Evolutionary conservation across 352 stramenopile species (phyloP).

Genomic region (Pythium biforme): DNA sequence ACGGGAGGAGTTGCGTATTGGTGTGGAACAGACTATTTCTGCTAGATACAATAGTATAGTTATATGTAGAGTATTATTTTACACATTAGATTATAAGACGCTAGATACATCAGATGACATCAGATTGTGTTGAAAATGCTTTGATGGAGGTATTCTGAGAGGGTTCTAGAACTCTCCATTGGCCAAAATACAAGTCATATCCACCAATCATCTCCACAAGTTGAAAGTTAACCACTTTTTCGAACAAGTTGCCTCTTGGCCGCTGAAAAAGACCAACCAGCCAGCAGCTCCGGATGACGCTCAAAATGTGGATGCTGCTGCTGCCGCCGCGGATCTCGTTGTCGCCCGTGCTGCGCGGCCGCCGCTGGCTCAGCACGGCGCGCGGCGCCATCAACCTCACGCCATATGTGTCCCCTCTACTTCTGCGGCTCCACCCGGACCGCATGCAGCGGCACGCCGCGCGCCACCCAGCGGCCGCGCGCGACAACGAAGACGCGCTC

Average conservation of each 20-base stretch:
- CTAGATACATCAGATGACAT: too few relatives aligned
- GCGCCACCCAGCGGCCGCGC: constrained; percentile 29
- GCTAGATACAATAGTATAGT: not conserved
- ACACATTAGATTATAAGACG: too few relatives aligned
- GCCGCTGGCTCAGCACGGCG: constrained; percentile 4
- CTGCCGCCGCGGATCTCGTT: not conserved
- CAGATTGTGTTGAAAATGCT: not conserved
- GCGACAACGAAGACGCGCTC: constrained; percentile 65
- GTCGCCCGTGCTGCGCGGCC: not conserved
- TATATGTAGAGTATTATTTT: too few relatives aligned
- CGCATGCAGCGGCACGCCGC: constrained; percentile 47
- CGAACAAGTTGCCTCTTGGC: not conserved
- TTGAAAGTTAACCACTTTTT: constrained; percentile 5
- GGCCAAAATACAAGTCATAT: not conserved
- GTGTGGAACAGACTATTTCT: not conserved
- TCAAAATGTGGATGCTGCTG: not conserved
- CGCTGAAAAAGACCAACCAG: constrained; percentile 16
- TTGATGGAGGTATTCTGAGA: too few relatives aligned
- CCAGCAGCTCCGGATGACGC: constrained; percentile 8
- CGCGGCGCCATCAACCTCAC: constrained; percentile 45
- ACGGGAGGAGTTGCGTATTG: not conserved
- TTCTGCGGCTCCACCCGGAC: constrained; percentile 71
- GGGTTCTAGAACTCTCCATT: too few relatives aligned
- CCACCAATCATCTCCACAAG: not conserved
- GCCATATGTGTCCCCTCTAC: constrained; percentile 59